phyloP scores from a whole-genome alignment of 108 stramenopile species.

The Cyclotella sp. region DNA sequence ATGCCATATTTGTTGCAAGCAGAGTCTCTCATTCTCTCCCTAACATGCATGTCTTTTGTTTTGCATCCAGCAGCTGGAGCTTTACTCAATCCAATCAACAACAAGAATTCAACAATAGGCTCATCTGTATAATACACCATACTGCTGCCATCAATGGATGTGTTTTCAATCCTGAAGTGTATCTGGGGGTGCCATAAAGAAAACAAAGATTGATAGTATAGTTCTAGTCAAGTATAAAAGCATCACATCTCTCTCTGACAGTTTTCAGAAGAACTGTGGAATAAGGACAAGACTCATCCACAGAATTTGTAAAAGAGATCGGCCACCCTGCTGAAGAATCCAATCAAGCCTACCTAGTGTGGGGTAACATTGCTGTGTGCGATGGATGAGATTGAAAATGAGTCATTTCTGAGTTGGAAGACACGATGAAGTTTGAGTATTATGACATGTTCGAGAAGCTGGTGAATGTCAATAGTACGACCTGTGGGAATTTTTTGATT shows the following conservation, averaged over 20 bases:
- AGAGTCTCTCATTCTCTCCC: background rate
- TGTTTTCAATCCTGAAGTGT: slow-evolving; percentile 59
- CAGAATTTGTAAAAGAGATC: slow-evolving; percentile 89
- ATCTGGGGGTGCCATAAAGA: slow-evolving; percentile 6
- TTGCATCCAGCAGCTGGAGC: slow-evolving; percentile 33
- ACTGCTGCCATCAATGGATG: slow-evolving; percentile 56
- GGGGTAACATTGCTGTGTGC: slow-evolving; percentile 18
- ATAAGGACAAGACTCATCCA: slow-evolving; percentile 88
- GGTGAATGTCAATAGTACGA: background rate
- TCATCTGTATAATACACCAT: slow-evolving; percentile 59
- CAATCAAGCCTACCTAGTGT: slow-evolving; percentile 26
- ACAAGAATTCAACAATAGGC: slow-evolving; percentile 76
- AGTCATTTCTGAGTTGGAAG: background rate
- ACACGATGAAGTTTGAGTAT: background rate
- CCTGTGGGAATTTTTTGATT: no score
- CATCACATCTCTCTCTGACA: slow-evolving; percentile 1
- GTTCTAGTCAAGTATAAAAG: background rate
- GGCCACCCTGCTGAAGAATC: slow-evolving; percentile 74
- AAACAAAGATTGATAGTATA: background rate
- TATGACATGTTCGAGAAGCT: background rate
- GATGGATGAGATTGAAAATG: slow-evolving; percentile 13
- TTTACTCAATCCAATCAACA: slow-evolving; percentile 78
- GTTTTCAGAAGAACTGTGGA: slow-evolving; percentile 66
- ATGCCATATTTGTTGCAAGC: background rate
- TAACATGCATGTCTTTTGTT: background rate